Conservation (phyloP, 2,329 filamentous ascomycete genomes). For the Hansfordia pulvinata region DNA sequence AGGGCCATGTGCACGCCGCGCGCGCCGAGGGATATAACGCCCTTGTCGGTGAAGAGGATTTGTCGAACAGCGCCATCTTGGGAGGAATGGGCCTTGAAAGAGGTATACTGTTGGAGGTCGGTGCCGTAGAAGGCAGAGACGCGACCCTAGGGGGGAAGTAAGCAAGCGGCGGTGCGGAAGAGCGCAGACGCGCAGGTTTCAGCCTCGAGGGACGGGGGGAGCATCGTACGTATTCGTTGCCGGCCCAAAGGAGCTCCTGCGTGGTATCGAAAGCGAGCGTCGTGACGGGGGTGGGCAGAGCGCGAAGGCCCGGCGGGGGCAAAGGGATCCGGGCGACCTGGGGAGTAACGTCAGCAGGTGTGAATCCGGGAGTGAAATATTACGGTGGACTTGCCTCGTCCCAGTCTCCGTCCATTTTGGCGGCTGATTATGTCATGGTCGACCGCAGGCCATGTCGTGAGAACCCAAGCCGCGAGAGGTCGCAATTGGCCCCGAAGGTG, state of each 20-base stretch:
- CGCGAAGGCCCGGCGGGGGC: slow-evolving; percentile 61
- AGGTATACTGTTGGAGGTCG: slow-evolving; percentile 80
- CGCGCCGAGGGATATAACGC: slow-evolving; percentile 72
- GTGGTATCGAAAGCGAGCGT: slow-evolving; percentile 79
- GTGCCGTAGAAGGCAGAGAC: slow-evolving; percentile 79
- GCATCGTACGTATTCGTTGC: slow-evolving; percentile 70
- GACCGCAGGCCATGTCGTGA: slow-evolving; percentile 3
- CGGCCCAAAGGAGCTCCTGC: slow-evolving; percentile 86
- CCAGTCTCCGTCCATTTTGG: slow-evolving; percentile 53
- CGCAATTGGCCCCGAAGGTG: too few relatives aligned
- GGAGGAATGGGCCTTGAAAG: slow-evolving; percentile 65
- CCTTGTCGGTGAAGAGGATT: slow-evolving; percentile 81
- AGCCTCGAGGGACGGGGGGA: not conserved
- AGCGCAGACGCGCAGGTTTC: slow-evolving; percentile 1
- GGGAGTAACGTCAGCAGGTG: slow-evolving; percentile 4
- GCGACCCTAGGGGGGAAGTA: slow-evolving; percentile 52
- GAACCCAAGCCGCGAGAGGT: not conserved
- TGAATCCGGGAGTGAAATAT: slow-evolving; percentile 1
- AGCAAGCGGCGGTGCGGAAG: slow-evolving; percentile 6
- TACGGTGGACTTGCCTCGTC: slow-evolving; percentile 43
- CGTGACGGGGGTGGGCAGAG: slow-evolving; percentile 56
- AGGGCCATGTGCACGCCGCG: slow-evolving; percentile 81
- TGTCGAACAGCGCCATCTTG: slow-evolving; percentile 73
- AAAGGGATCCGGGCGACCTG: slow-evolving; percentile 73
- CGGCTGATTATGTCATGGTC: slow-evolving; percentile 11